These are phyloP conservation scores for Leccinellum rugosiceps DNA, from an alignment of 768 basidiomycete species.

Conservation along the genomic window DNA sequence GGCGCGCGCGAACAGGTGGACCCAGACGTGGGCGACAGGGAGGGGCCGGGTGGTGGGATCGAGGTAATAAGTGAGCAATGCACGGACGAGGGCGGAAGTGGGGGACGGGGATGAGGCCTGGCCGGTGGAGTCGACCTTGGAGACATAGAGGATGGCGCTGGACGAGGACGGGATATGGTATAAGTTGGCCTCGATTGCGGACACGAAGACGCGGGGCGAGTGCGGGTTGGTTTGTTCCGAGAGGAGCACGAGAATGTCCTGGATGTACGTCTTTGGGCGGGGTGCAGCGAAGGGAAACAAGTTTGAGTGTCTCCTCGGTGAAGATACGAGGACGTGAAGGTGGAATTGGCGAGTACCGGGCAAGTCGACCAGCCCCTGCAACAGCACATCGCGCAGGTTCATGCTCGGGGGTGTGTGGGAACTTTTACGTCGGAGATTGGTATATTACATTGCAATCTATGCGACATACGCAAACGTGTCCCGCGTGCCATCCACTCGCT, in stretches of 20 bases:
- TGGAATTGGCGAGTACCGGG: slow-evolving; percentile 73
- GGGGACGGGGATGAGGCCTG: slow-evolving; percentile 63
- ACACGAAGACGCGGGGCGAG: slow-evolving; percentile 58
- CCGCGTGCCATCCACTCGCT: slow-evolving; percentile 86
- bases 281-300: slow-evolving; percentile 76
- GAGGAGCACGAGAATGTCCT: slow-evolving; percentile 75
- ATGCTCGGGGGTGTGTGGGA: slow-evolving; percentile 30
- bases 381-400: slow-evolving; percentile 60
- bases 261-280: slow-evolving; percentile 62
- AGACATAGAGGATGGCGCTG: slow-evolving; percentile 79
- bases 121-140: slow-evolving; percentile 93
- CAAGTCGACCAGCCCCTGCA: slow-evolving; percentile 50
- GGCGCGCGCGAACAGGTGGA: slow-evolving; percentile 88
- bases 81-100: slow-evolving; percentile 63
- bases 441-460: slow-evolving; percentile 24
- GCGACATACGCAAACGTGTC: slow-evolving; percentile 56
- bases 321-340: slow-evolving; percentile 69
- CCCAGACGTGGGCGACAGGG: slow-evolving; percentile 56
- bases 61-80: slow-evolving; percentile 63
- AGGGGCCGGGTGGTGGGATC: slow-evolving; percentile 62
- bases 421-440: not conserved
- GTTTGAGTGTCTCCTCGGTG: slow-evolving; percentile 60
- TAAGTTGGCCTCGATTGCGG: slow-evolving; percentile 75
- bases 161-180: slow-evolving; percentile 71
- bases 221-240: slow-evolving; percentile 55